These are phyloP conservation scores for Fusarium tricinctum DNA, from an alignment of 2,329 filamentous ascomycete species.

Conservation along the genomic window DNA sequence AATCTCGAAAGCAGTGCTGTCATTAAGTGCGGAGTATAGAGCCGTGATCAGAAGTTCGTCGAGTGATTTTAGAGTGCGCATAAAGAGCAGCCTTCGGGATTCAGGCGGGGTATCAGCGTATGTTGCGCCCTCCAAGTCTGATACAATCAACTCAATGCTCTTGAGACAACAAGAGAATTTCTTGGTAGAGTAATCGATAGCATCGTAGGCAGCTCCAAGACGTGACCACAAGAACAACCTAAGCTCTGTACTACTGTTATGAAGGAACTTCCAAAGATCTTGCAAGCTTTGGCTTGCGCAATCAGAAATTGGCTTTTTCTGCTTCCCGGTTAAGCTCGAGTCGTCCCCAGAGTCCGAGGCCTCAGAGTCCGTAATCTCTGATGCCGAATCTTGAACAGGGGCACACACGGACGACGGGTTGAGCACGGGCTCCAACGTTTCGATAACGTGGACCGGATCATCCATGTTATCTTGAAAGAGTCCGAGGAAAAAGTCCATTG, in stretches of 20 bases:
- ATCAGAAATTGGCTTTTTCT: conserved; percentile 61
- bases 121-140: conserved; percentile 72
- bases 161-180: conserved; percentile 88
- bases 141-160: conserved; percentile 85
- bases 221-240: conserved; percentile 91
- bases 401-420: conserved; percentile 75
- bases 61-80: conserved; percentile 83
- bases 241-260: conserved; percentile 84
- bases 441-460: conserved; percentile 87
- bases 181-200: conserved; percentile 88
- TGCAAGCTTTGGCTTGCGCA: conserved; percentile 71
- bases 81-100: conserved; percentile 76
- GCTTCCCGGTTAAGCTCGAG: conserved; percentile 26
- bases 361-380: conserved; percentile 1
- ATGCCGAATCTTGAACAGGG: conserved; percentile 34
- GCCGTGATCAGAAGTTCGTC: conserved; percentile 82
- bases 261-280: conserved; percentile 88
- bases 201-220: conserved; percentile 88
- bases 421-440: conserved; percentile 91
- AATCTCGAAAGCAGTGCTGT: conserved; percentile 81
- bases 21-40: conserved; percentile 76
- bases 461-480: conserved; percentile 87
- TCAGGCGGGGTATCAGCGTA: conserved; percentile 70
- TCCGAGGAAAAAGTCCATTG: conserved; percentile 94
- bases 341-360: conserved; percentile 36